Conservation (phyloP, 208 protist species). For the Leishmania aethiopica region DNA sequence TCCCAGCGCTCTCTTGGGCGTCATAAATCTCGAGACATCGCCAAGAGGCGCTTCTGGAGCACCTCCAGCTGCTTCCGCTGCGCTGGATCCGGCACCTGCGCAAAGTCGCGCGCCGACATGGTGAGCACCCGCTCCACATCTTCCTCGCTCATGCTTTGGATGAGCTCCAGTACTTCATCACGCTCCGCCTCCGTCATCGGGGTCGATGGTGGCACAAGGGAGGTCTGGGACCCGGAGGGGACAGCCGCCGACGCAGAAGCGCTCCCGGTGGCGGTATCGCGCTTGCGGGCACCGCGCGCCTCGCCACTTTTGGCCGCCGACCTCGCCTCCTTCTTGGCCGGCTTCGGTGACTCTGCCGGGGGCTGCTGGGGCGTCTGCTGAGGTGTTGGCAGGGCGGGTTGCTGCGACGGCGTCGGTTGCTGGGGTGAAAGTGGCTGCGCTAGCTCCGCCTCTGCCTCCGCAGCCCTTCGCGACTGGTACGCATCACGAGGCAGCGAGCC, state of each 20-base stretch:
- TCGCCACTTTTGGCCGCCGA: neutral
- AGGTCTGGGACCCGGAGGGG: neutral
- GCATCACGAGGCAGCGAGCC: constrained; percentile 60
- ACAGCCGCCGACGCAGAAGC: neutral
- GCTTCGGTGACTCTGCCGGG: neutral
- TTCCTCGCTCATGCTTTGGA: constrained; percentile 75
- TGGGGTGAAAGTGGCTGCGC: neutral
- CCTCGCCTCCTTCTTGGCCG: constrained; percentile 10
- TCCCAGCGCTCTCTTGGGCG: neutral
- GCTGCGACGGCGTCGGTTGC: neutral
- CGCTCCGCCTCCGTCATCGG: constrained; percentile 42
- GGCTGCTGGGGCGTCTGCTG: neutral
- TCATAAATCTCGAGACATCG: constrained; percentile 69
- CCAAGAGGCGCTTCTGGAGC: constrained; percentile 60
- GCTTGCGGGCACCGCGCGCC: neutral
- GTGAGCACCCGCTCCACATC: constrained; percentile 76
- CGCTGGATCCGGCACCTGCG: constrained; percentile 52
- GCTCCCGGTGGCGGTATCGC: neutral
- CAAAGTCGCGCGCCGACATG: constrained; percentile 71
- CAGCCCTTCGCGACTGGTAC: constrained; percentile 16
- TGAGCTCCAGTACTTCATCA: constrained; percentile 79
- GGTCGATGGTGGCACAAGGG: constrained; percentile 5
- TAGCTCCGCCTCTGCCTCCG: constrained; percentile 8
- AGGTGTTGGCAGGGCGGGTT: neutral
- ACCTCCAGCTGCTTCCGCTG: constrained; percentile 72